These are phyloP conservation scores for Aspergillus sp. DNA, from an alignment of 2,329 filamentous ascomycete genomes.

Conservation along the genomic window DNA sequence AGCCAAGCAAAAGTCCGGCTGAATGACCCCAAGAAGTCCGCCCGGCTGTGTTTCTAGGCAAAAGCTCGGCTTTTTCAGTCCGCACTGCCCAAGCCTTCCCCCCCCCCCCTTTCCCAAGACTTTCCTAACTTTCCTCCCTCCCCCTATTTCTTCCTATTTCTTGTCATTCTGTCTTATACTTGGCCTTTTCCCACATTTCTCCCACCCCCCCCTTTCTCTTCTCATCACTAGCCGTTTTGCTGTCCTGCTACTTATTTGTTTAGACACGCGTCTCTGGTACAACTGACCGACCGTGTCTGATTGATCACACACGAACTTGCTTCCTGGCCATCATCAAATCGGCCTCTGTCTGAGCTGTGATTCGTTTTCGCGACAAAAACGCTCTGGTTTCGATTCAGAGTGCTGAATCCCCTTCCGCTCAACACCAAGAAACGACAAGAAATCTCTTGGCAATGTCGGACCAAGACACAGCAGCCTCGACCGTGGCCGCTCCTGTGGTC, in stretches of 20 bases:
- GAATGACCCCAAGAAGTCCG: not conserved
- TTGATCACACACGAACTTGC: not conserved
- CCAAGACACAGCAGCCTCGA: conserved; percentile 28
- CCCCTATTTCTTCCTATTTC: conserved; percentile 11
- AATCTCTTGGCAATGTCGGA: conserved; percentile 44
- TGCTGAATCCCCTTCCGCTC: conserved; percentile 27
- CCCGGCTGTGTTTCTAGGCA: not conserved
- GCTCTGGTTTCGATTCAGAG: not conserved
- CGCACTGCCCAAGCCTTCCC: not conserved
- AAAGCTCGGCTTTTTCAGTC: not conserved
- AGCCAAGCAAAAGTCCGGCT: not conserved
- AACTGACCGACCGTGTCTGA: conserved; percentile 4
- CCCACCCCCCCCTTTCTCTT: conserved; percentile 6
- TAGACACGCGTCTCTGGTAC: conserved; percentile 6
- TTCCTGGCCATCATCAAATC: not conserved
- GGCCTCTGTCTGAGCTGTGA: not conserved
- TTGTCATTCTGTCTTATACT: conserved; percentile 6
- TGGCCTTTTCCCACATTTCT: conserved; percentile 11
- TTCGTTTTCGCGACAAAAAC: not conserved
- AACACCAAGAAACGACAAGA: conserved; percentile 23
- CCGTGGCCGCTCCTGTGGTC: conserved; percentile 25
- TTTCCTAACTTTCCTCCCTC: conserved; percentile 9
- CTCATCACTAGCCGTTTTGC: conserved; percentile 6
- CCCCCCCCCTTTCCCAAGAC: not conserved
- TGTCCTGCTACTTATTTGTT: not conserved